Percentiles rank a stretch among this genome's conserved stretches.
Evolutionary conservation across 768 basidiomycete species (phyloP).

Genomic region (Lentinula detonsa): DNA sequence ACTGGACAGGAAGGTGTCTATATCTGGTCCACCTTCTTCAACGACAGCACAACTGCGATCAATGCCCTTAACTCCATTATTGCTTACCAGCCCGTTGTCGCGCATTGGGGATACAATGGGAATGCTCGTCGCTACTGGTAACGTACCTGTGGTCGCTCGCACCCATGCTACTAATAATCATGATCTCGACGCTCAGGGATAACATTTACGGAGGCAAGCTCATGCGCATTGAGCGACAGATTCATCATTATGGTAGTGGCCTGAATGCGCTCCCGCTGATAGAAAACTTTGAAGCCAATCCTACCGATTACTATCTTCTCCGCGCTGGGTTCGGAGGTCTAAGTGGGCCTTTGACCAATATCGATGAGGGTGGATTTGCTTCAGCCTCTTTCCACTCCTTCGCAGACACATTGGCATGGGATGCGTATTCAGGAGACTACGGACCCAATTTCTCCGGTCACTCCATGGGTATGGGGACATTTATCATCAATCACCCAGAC

Average conservation of each 20-base stretch:
- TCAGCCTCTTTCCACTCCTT: conserved; percentile 57
- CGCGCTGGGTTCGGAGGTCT: conserved; percentile 48
- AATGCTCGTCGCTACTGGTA: conserved; percentile 54
- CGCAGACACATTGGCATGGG: conserved; percentile 50
- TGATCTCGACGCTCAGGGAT: conserved; percentile 32
- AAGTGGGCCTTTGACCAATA: conserved; percentile 47
- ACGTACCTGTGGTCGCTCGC: conserved; percentile 6
- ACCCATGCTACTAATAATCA: neutral
- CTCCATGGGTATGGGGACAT: conserved; percentile 37
- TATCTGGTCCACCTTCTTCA: conserved; percentile 48
- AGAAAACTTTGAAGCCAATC: conserved; percentile 38
- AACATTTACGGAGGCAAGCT: conserved; percentile 53
- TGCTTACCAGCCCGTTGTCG: conserved; percentile 49
- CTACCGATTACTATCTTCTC: conserved; percentile 44
- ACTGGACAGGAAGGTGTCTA: conserved; percentile 57
- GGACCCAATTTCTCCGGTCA: conserved; percentile 56
- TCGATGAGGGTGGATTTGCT: conserved; percentile 53
- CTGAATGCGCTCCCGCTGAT: conserved; percentile 51
- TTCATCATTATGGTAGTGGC: conserved; percentile 55
- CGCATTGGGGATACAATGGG: conserved; percentile 60
- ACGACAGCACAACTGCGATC: conserved; percentile 40
- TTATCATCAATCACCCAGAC: conserved; percentile 44
- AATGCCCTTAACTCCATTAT: conserved; percentile 52
- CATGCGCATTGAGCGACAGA: conserved; percentile 44
- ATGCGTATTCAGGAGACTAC: conserved; percentile 54